Base-by-base conservation (phyloP, 305 asterid genomes). In the Vinca major region DNA sequence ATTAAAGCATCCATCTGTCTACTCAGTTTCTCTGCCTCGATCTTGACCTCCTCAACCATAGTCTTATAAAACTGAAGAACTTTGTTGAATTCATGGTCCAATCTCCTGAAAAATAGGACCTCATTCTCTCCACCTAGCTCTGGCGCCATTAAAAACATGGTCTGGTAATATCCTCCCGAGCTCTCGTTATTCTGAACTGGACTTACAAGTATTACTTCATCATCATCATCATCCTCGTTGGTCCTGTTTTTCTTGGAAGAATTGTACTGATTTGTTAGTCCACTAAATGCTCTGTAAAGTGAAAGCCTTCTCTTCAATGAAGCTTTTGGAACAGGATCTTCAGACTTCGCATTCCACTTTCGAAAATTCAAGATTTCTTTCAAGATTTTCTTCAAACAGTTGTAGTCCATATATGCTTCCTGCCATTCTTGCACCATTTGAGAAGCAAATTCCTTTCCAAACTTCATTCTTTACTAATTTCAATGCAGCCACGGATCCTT, bases 361-460 rank as follows among this genome's bases (percentile, higher is more conserved):
- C 80, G 73, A 78, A 76, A 80, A 37, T 3, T 58, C 63, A 80
- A 36, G 61, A 88, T 63, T 0, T 87, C 83, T 69, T 91, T 88
- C 17, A 91, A 71, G 8, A 77, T 51, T 3, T 45, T 53, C 56
- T 91, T 91, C 54, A 91, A 89, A 5, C 9, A 47, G 57, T 67
- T 73, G 81, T 91, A 91, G 61, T 87, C 91, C 88, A 91, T 78
- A 84, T 91, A 91, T 4, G 92, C 89, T 63, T 40, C 79, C 67
- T 84, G 86, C 96, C 96, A 91, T 87, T 91, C 97, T 55, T 72
- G 97, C 53, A 91, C 92, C 95, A 86, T 84, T 74, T 91, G 95
- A 65, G 88, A 84, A 62, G 86, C 81, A 66, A 85, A 71, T 71
- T 91, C 96, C 81, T 85, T 88, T 68, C 92, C 95, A n/a, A 91